Base-by-base conservation (phyloP, 805 yeast genomes). In the Saccharomycopsis malanga region DNA sequence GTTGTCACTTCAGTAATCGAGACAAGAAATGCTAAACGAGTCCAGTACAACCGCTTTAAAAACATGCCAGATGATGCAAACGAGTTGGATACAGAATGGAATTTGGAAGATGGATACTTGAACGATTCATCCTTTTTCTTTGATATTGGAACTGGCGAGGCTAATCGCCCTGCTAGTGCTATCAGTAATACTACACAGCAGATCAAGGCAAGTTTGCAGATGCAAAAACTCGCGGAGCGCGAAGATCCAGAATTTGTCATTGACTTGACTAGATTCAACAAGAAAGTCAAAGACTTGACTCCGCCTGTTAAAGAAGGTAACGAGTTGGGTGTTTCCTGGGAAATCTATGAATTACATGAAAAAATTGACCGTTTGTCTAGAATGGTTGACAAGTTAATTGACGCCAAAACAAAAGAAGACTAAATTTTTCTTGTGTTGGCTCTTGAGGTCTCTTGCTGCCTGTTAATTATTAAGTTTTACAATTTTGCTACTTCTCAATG, bases 221-320 rank as follows among this genome's bases (percentile, higher is more conserved):
- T 65, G 7, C 93, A 84, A 58, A 65, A 71, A 27, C 68, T 71
- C 24, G 89, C 88, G 1, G 93, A 85, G 58, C 59, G 61, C 5
- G 73, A 69, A 34, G 95, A 87, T 60, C 86, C 87, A 0, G 77
- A 77, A 49, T 84, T 85, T 58, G 60, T 70, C n/a, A 73, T 74
- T 6, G 68, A 73, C 34, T 67, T 70, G 36, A 55, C 58, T 4
- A 57, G 64, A 17, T 87, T 88, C 79, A 68, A 66, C 20, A 54
- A 58, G 12, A 71, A 70, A 23, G 74, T 85, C 22, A 70, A 71
- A 9, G 54, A 60, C 4, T 68, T 70, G 4, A 75, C 72, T 4
- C 86, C 86, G 43, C 85, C 85, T 2, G 78, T 82, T 4, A 68
- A 68, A 23, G 66, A 71, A 48, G 85, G 85, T 34, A 71, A 67